Conservation (phyloP, 1,284 basidiomycete genomes). For the Pseudozyma tsukubaensis region DNA sequence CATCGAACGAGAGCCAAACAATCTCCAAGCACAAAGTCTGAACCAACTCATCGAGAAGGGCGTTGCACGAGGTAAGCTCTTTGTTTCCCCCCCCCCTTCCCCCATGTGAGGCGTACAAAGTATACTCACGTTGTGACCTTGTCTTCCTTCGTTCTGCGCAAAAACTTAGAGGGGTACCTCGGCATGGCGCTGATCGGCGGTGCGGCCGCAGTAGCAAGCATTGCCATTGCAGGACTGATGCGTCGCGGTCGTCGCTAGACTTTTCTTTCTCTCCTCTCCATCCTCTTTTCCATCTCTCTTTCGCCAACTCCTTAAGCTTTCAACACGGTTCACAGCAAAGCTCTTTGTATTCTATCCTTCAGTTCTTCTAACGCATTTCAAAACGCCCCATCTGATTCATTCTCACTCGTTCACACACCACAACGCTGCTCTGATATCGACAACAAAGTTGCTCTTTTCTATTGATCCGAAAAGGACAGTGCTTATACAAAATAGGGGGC, state of each 20-base stretch:
- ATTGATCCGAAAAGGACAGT: too few species aligned
- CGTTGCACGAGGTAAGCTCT: conserved; percentile 80
- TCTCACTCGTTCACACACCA: too few species aligned
- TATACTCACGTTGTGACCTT: background rate
- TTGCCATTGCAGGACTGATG: conserved; percentile 80
- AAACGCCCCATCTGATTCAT: background rate
- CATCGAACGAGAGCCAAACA: conserved; percentile 91
- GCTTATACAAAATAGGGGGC: too few species aligned
- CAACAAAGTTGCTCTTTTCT: too few species aligned
- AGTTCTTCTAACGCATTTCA: background rate
- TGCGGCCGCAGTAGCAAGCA: conserved; percentile 84
- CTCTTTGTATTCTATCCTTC: conserved; percentile 20
- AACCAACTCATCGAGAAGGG: conserved; percentile 85
- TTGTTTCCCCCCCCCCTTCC: background rate
- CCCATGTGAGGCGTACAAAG: background rate
- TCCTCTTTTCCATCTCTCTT: background rate
- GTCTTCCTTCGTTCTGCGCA: conserved; percentile 7
- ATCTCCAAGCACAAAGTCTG: conserved; percentile 91
- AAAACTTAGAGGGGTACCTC: conserved; percentile 81
- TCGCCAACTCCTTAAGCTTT: background rate
- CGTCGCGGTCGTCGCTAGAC: conserved; percentile 46
- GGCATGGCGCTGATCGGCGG: conserved; percentile 95
- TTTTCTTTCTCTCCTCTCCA: background rate
- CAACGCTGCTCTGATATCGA: too few species aligned
- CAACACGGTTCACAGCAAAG: background rate